Percentiles rank a stretch among this genome's conserved stretches.
phyloP scores from a whole-genome alignment of 2,329 filamentous ascomycete species.

The Arthrobotrys musiformis region DNA sequence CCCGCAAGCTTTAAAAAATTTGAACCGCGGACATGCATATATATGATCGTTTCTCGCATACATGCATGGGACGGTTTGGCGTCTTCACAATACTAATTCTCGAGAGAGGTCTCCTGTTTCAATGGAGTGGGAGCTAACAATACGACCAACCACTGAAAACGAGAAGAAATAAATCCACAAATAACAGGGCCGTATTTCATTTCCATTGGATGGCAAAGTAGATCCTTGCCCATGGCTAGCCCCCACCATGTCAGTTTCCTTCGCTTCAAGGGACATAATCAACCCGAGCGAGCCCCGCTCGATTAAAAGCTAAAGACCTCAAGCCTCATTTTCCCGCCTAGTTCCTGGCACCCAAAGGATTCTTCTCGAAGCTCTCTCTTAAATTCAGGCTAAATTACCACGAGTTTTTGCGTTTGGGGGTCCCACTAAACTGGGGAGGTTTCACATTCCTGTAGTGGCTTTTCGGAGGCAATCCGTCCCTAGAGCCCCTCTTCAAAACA shows the following conservation, averaged over 20 bases:
- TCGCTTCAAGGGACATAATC: slow-evolving; percentile 15
- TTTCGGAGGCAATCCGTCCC: slow-evolving; percentile 23
- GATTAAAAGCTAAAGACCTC: not conserved
- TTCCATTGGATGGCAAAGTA: slow-evolving; percentile 12
- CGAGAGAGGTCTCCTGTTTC: no score
- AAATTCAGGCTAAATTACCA: slow-evolving; percentile 24
- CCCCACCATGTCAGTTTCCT: slow-evolving; percentile 12
- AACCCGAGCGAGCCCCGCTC: slow-evolving; percentile 22
- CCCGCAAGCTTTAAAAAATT: slow-evolving; percentile 14
- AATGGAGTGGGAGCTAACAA: no score
- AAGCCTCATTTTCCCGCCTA: not conserved
- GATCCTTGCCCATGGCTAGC: not conserved
- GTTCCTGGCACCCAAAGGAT: not conserved
- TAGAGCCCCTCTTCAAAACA: no score
- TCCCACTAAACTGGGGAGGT: slow-evolving; percentile 8
- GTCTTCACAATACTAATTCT: not conserved
- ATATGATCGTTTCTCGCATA: not conserved
- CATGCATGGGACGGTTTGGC: not conserved
- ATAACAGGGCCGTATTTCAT: not conserved
- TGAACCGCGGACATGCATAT: slow-evolving; percentile 23
- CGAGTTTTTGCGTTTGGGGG: not conserved
- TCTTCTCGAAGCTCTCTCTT: slow-evolving; percentile 8
- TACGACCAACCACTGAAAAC: not conserved
- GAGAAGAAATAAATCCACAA: not conserved
- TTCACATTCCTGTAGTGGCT: not conserved